phyloP scores from a whole-genome alignment of 768 basidiomycete species.

The Tubosaeta sp. region DNA sequence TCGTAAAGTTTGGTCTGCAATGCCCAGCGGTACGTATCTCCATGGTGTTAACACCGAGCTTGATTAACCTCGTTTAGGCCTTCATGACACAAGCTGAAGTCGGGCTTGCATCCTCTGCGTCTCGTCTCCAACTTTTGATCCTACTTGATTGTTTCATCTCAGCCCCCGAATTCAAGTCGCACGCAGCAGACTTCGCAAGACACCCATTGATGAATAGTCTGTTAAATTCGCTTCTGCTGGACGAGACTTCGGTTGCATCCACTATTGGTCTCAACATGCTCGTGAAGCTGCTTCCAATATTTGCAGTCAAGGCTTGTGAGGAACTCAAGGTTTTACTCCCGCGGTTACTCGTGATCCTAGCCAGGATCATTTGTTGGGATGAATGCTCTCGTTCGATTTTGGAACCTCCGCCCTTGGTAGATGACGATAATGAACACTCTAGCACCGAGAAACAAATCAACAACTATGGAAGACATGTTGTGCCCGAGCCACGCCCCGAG shows the following conservation, averaged over 20 bases:
- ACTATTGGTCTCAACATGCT: slow-evolving; percentile 60
- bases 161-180: slow-evolving; percentile 45
- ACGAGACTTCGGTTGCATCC: slow-evolving; percentile 70
- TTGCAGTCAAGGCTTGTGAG: slow-evolving; percentile 60
- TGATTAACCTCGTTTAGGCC: slow-evolving; percentile 42
- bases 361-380: slow-evolving; percentile 74
- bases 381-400: slow-evolving; percentile 38
- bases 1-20: slow-evolving; percentile 60
- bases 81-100: slow-evolving; percentile 63
- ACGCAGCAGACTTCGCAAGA: slow-evolving; percentile 47
- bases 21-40: slow-evolving; percentile 55
- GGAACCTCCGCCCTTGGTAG: slow-evolving; percentile 32
- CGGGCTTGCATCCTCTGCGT: slow-evolving; percentile 56
- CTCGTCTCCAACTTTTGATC: slow-evolving; percentile 66
- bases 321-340: slow-evolving; percentile 60
- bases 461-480: slow-evolving; percentile 34
- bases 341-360: slow-evolving; percentile 60
- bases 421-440: slow-evolving; percentile 23
- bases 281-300: slow-evolving; percentile 68
- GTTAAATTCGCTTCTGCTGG: slow-evolving; percentile 64
- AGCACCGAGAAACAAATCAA: slow-evolving; percentile 6
- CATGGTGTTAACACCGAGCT: slow-evolving; percentile 6
- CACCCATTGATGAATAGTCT: slow-evolving; percentile 65
- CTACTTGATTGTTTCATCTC: slow-evolving; percentile 63
- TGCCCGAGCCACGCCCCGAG: slow-evolving; percentile 46